Conservation (phyloP, 768 basidiomycete species). For the Stropharia rugosoannulata region DNA sequence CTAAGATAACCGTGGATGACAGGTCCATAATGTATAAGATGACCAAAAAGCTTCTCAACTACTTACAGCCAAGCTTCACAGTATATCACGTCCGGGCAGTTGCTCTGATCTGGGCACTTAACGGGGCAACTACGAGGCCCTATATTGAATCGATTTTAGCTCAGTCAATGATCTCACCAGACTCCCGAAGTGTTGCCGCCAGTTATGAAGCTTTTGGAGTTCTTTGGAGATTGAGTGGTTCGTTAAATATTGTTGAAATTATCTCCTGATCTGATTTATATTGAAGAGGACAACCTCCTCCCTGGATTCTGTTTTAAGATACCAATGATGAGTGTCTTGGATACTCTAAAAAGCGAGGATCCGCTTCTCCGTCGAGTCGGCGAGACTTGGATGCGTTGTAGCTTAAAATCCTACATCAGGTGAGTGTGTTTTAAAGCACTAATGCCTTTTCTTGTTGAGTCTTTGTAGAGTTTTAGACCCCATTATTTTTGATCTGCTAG, state of each 20-base stretch:
- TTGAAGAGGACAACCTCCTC: constrained; percentile 71
- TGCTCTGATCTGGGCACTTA: constrained; percentile 79
- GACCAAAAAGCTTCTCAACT: constrained; percentile 68
- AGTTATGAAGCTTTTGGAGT: constrained; percentile 89
- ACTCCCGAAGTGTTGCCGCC: constrained; percentile 44
- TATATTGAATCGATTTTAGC: constrained; percentile 83
- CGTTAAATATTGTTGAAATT: constrained; percentile 14
- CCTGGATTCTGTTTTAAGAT: constrained; percentile 84
- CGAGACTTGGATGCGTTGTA: constrained; percentile 98
- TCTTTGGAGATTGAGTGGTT: constrained; percentile 88
- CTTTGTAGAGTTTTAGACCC: constrained; percentile 82
- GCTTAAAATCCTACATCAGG: constrained; percentile 89
- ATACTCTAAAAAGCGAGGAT: constrained; percentile 76
- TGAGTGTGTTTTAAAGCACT: constrained; percentile 27
- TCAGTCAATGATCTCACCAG: constrained; percentile 60
- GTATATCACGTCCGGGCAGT: constrained; percentile 83
- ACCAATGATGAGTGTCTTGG: constrained; percentile 86
- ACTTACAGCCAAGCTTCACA: constrained; percentile 63
- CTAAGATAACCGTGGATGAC: constrained; percentile 54
- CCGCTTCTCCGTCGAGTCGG: constrained; percentile 74
- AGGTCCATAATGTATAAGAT: constrained; percentile 57
- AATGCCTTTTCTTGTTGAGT: neutral
- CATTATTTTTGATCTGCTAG: constrained; percentile 72
- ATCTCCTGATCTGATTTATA: constrained; percentile 3
- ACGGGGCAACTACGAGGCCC: constrained; percentile 49